phyloP scores from a whole-genome alignment of 306 rosid species.

The Castanopsis chinensis region DNA sequence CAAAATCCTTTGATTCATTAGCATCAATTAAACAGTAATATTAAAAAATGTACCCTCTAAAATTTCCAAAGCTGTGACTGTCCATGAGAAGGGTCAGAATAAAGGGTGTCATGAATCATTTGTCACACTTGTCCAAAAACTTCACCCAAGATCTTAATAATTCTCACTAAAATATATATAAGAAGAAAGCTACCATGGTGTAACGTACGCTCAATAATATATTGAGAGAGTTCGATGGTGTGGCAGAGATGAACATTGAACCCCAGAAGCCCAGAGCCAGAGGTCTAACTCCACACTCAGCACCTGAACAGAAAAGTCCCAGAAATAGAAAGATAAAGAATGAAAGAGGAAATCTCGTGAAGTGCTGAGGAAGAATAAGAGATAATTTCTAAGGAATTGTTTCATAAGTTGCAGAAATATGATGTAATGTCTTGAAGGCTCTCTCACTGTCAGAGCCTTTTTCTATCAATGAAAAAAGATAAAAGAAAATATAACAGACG shows the following conservation, averaged over 20 bases:
- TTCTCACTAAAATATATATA: conserved; percentile 12
- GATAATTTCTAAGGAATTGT: not conserved
- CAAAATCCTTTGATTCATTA: not conserved
- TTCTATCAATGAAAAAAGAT: not conserved
- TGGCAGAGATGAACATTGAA: conserved; percentile 61
- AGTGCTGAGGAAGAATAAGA: not conserved
- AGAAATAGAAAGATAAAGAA: conserved; percentile 9
- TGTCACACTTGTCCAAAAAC: conserved; percentile 22
- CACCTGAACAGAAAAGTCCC: conserved; percentile 52
- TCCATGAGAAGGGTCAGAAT: not conserved
- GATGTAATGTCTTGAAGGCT: too few species aligned
- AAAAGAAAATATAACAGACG: not conserved
- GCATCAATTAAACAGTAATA: not conserved
- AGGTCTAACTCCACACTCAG: conserved; percentile 97
- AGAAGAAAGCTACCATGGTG: conserved; percentile 7
- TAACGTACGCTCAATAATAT: conserved; percentile 53
- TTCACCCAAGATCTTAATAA: conserved; percentile 12
- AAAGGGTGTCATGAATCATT: not conserved
- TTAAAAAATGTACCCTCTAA: not conserved
- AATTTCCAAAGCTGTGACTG: not conserved
- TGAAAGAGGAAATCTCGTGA: conserved; percentile 6
- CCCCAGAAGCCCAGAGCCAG: conserved; percentile 96
- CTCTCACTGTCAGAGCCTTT: too few species aligned
- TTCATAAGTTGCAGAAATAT: too few species aligned
- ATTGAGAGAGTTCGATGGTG: conserved; percentile 95